These are phyloP conservation scores for Cordyceps cicadae DNA, from an alignment of 2,329 filamentous ascomycete genomes.

Conservation along the genomic window DNA sequence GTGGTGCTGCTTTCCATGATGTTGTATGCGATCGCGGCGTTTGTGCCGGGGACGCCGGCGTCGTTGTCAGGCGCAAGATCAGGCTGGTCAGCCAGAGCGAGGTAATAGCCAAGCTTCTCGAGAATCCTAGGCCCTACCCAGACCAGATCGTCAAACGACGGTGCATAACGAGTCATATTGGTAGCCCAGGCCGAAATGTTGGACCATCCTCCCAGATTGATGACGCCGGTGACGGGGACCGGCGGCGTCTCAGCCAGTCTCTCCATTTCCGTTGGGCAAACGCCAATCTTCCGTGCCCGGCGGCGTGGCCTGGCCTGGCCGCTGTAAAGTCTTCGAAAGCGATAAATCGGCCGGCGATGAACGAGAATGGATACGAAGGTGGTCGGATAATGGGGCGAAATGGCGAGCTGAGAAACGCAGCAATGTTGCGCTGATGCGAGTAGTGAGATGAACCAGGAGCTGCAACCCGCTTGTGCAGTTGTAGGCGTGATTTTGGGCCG, in stretches of 20 bases:
- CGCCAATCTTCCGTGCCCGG: not conserved
- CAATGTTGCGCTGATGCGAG: constrained; percentile 4
- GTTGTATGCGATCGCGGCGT: constrained; percentile 21
- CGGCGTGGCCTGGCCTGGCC: constrained; percentile 2
- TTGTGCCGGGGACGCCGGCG: constrained; percentile 14
- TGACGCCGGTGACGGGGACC: not conserved
- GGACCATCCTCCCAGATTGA: constrained; percentile 33
- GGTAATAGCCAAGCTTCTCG: constrained; percentile 57
- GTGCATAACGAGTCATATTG: constrained; percentile 51
- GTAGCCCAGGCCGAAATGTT: constrained; percentile 50
- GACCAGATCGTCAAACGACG: constrained; percentile 60
- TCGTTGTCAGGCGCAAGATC: constrained; percentile 42
- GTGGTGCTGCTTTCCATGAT: constrained; percentile 20
- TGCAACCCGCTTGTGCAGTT: not conserved
- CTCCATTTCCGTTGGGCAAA: constrained; percentile 3
- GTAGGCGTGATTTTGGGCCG: not conserved
- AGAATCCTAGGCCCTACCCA: constrained; percentile 63
- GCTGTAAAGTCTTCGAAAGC: not conserved
- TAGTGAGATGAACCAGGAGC: not conserved
- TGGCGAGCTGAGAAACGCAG: not conserved
- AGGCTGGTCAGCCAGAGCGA: constrained; percentile 50
- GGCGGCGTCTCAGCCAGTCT: not conserved
- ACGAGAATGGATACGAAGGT: not conserved
- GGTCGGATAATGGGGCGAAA: not conserved
- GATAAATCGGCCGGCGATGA: not conserved